A percentile compares a stretch with the other conserved stretches of the same genome.
phyloP scores from a whole-genome alignment of 179 eudicot species.

The Pouteria campechiana region DNA sequence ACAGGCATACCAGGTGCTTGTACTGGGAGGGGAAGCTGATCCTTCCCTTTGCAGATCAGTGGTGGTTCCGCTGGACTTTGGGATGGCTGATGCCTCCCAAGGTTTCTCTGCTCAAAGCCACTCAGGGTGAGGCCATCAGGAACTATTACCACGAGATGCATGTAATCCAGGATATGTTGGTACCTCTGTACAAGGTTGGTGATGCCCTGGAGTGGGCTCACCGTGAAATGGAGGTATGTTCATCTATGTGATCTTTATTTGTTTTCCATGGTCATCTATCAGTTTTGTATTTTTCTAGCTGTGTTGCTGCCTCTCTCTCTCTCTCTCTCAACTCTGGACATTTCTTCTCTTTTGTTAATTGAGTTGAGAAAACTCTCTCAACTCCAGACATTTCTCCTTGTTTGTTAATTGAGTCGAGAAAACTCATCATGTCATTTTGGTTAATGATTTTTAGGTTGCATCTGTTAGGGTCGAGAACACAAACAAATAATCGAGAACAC shows the following conservation, averaged over 20 bases:
- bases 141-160: constrained; percentile 98
- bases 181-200: constrained; percentile 92
- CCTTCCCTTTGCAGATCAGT: constrained; percentile 88
- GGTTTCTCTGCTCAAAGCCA: constrained; percentile 94
- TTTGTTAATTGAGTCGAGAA: too few relatives aligned
- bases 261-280: not conserved
- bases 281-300: constrained; percentile 4
- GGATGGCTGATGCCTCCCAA: constrained; percentile 99
- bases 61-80: constrained; percentile 76
- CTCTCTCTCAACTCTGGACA: too few relatives aligned
- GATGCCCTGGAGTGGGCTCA: constrained; percentile 87
- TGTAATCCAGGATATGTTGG: constrained; percentile 95
- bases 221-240: constrained; percentile 79
- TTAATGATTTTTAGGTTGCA: too few relatives aligned
- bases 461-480: too few relatives aligned
- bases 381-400: too few relatives aligned
- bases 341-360: too few relatives aligned
- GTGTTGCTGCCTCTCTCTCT: too few relatives aligned
- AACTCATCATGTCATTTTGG: too few relatives aligned
- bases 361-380: too few relatives aligned
- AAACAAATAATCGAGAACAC: too few relatives aligned
- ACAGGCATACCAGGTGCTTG: constrained; percentile 86
- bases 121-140: constrained; percentile 91
- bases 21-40: constrained; percentile 99
- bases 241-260: not conserved